Evolutionary conservation across 1,284 basidiomycete species (phyloP).

Genomic region (Rhodotorula sp.): DNA sequence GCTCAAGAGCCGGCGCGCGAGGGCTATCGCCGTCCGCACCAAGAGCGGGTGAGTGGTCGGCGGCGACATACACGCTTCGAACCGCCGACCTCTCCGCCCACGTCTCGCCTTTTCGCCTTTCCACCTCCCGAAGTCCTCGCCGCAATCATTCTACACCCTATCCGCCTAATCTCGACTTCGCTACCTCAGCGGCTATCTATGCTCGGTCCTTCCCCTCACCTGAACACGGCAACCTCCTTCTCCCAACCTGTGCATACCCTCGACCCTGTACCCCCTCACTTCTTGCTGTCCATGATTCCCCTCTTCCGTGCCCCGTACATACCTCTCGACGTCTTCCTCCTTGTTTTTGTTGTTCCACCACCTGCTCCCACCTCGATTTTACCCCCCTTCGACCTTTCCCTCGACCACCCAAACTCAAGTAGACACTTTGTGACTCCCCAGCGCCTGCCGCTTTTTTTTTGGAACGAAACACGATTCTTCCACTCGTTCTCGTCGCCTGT

Average conservation of each 20-base stretch:
- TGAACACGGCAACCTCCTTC: too few relatives aligned
- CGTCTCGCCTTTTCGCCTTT: not conserved
- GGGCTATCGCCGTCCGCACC: conserved; percentile 17
- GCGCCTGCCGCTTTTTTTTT: not conserved
- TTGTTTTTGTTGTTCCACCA: too few relatives aligned
- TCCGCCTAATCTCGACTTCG: not conserved
- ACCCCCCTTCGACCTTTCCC: not conserved
- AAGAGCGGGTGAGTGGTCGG: not conserved
- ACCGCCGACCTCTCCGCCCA: not conserved
- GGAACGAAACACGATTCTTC: not conserved
- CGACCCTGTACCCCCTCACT: not conserved
- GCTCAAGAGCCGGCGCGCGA: conserved; percentile 30
- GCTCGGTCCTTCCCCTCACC: not conserved
- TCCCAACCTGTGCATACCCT: not conserved
- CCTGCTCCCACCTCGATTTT: not conserved
- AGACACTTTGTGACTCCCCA: too few relatives aligned
- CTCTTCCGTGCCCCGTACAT: not conserved
- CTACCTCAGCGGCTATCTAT: not conserved
- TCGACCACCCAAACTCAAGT: not conserved
- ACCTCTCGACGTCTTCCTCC: too few relatives aligned
- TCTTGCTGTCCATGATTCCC: not conserved
- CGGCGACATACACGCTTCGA: not conserved
- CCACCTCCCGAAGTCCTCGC: not conserved
- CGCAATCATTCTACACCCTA: not conserved
- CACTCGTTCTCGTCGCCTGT: not conserved